Conservation (phyloP, 176 grass and related monocot species). For the Carex myosuroides region DNA sequence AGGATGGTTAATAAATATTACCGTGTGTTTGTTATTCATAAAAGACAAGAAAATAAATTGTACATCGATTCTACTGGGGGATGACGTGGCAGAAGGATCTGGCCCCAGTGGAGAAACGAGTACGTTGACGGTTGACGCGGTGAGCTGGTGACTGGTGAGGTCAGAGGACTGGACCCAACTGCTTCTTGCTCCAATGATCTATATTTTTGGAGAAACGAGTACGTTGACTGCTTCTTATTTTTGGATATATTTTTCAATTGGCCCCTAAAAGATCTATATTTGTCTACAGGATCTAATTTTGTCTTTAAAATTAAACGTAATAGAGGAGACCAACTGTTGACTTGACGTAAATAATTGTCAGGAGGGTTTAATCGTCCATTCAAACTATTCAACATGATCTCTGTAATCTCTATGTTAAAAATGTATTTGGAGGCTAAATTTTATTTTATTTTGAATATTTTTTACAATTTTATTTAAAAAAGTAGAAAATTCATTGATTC, state of each 20-base stretch:
- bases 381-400: too few relatives aligned
- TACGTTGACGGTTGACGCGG: constrained; percentile 14
- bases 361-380: too few relatives aligned
- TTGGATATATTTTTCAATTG: neutral
- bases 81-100: neutral
- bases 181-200: neutral
- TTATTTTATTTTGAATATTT: too few relatives aligned
- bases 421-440: too few relatives aligned
- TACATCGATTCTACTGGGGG: neutral
- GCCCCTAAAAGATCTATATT: neutral
- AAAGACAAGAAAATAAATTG: neutral
- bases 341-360: too few relatives aligned
- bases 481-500: too few relatives aligned
- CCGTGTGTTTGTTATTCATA: neutral
- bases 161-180: neutral
- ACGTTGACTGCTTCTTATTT: neutral
- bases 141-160: neutral
- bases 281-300: too few relatives aligned
- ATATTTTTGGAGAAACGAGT: too few relatives aligned
- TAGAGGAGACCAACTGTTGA: neutral
- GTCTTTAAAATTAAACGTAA: too few relatives aligned
- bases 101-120: neutral
- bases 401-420: too few relatives aligned
- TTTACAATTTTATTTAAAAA: too few relatives aligned
- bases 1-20: neutral